Evolutionary conservation across 2,329 filamentous ascomycete genomes (phyloP).

Genomic region (Myriosclerotinia curreyana): DNA sequence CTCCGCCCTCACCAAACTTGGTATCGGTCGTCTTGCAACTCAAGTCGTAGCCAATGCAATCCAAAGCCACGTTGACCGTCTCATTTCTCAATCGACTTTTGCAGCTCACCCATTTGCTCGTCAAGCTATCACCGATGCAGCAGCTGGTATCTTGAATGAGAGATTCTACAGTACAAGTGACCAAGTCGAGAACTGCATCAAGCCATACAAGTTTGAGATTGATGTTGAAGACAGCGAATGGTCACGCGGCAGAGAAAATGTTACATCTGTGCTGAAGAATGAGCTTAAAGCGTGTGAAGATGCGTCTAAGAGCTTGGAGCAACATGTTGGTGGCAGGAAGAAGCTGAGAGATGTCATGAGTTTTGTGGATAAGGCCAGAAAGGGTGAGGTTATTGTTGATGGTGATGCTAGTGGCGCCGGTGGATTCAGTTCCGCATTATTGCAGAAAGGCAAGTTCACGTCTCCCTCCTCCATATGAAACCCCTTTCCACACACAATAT

Average conservation of each 20-base stretch:
- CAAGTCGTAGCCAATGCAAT: constrained; percentile 87
- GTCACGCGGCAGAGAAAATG: constrained; percentile 79
- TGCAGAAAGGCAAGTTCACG: constrained; percentile 67
- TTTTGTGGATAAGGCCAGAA: constrained; percentile 87
- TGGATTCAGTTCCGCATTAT: constrained; percentile 83
- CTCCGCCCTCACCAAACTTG: constrained; percentile 87
- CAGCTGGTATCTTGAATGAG: constrained; percentile 85
- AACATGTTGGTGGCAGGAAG: constrained; percentile 71
- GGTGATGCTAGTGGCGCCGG: constrained; percentile 84
- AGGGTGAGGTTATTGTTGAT: constrained; percentile 79
- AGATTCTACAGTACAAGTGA: constrained; percentile 96
- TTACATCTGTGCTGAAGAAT: constrained; percentile 74
- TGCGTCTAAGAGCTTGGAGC: constrained; percentile 73
- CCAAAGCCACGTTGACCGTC: constrained; percentile 74
- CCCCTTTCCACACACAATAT: not conserved
- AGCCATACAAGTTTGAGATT: constrained; percentile 97
- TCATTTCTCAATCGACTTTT: constrained; percentile 81
- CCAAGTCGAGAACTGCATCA: constrained; percentile 98
- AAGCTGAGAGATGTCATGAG: constrained; percentile 86
- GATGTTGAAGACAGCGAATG: constrained; percentile 92
- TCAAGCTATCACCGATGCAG: constrained; percentile 88
- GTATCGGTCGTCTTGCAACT: constrained; percentile 87
- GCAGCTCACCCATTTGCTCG: constrained; percentile 86
- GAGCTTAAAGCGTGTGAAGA: constrained; percentile 82
- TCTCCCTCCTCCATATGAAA: constrained; percentile 24